These are phyloP conservation scores for Graphilbum fragrans DNA, from an alignment of 2,329 filamentous ascomycete species.

Conservation along the genomic window DNA sequence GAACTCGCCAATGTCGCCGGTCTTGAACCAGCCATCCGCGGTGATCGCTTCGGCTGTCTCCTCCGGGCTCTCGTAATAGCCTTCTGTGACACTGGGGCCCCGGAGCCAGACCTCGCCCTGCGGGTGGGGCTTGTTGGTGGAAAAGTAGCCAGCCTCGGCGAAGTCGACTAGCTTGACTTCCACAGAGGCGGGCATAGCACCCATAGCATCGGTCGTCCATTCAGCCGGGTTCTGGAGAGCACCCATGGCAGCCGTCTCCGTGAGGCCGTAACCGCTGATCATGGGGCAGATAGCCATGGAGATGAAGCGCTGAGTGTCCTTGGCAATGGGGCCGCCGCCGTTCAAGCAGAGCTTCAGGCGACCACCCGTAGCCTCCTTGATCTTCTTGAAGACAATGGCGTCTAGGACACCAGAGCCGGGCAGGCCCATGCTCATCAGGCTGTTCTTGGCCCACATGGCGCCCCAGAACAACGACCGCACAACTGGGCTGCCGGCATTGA, in stretches of 20 bases:
- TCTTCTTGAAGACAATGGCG: slow-evolving; percentile 75
- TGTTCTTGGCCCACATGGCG: slow-evolving; percentile 39
- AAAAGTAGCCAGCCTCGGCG: slow-evolving; percentile 66
- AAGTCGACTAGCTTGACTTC: slow-evolving; percentile 84
- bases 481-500: slow-evolving; percentile 55
- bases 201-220: slow-evolving; percentile 64
- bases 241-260: slow-evolving; percentile 72
- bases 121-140: slow-evolving; percentile 61
- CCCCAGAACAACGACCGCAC: slow-evolving; percentile 65
- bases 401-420: slow-evolving; percentile 62
- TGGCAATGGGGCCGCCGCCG: slow-evolving; percentile 72
- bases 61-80: slow-evolving; percentile 67
- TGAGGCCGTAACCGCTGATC: slow-evolving; percentile 81
- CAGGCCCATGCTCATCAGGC: slow-evolving; percentile 38
- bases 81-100: slow-evolving; percentile 55
- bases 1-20: slow-evolving; percentile 73
- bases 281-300: slow-evolving; percentile 82
- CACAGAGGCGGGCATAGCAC: slow-evolving; percentile 59
- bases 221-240: slow-evolving; percentile 63
- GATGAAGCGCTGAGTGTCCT: slow-evolving; percentile 78
- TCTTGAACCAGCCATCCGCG: slow-evolving; percentile 76
- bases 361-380: slow-evolving; percentile 81
- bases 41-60: slow-evolving; percentile 62
- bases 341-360: slow-evolving; percentile 72
- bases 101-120: slow-evolving; percentile 87